Evolutionary conservation across 176 grass and related monocot species (phyloP).

Genomic region (Areca catechu): DNA sequence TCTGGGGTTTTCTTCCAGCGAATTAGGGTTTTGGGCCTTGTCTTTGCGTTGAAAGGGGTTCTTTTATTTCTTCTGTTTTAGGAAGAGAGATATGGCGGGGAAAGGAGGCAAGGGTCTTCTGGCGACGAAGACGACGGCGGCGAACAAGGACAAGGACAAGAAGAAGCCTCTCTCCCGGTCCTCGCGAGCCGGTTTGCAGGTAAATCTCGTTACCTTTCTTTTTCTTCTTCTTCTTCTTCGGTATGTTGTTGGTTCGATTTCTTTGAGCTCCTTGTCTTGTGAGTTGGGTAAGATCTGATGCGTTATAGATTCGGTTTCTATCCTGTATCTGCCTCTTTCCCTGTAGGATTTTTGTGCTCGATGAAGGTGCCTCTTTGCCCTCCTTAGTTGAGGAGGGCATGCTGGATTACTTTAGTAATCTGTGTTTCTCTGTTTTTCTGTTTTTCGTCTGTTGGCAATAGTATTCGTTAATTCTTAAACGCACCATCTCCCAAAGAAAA

Average conservation of each 20-base stretch:
- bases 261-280: neutral
- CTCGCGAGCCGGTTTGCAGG: constrained; percentile 17
- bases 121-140: constrained; percentile 17
- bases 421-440: too few relatives aligned
- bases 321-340: too few relatives aligned
- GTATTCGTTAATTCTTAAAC: too few relatives aligned
- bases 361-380: too few relatives aligned
- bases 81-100: constrained; percentile 12
- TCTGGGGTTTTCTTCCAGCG: too few relatives aligned
- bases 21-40: neutral
- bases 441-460: too few relatives aligned
- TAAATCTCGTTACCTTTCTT: neutral
- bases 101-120: constrained; percentile 17
- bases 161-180: constrained; percentile 13
- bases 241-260: neutral
- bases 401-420: too few relatives aligned
- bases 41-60: neutral
- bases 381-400: too few relatives aligned
- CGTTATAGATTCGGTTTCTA: too few relatives aligned
- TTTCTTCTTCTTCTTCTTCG: neutral
- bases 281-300: too few relatives aligned
- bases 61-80: neutral
- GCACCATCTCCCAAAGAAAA: too few relatives aligned
- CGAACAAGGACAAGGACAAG: constrained; percentile 22
- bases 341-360: too few relatives aligned